Base-by-base conservation (phyloP, 805 yeast species). In the Kodamaea hsintzibuensis region DNA sequence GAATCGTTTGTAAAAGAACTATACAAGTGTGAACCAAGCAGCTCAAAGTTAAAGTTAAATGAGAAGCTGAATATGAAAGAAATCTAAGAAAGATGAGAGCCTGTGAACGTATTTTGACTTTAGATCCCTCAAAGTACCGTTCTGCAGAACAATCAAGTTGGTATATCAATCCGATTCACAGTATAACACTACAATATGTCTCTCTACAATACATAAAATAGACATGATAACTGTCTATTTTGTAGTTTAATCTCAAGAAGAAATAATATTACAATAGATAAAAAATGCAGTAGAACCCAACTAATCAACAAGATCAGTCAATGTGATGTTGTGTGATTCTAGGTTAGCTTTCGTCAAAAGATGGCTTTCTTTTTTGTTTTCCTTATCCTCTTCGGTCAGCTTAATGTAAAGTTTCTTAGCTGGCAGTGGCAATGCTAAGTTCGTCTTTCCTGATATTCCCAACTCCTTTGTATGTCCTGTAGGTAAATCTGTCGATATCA, bases 1-100 rank as follows among this genome's bases (percentile, higher is more conserved):
- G 96, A 91, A 69, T 89, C 86, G 62, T 95, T 95, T 70, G 98
- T 95, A 42, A 85, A 85, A 62, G 99, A 95, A 69, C 75, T 95
- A 64, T 79, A 72, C 60, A 83, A 81, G 61, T 62, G 67, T 49
- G 37, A 50, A 30, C 35, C 35, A 30, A 8, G 8, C 35, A 30
- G 8, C 13, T 8, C 35, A 9, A 30, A 30, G 35, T 6, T 38
- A 4, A 38, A 14, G 42, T 3, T 38, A 13, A 38, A 38, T 13
- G 42, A 38, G 42, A 38, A 38, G 35, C 35, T 12, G 35, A 12
- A 22, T 22, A 22, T 30, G 13, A 30, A 30, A 12, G 35, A 30
- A 30, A 30, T 9, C 10, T 30, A 30, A 22, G 35, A 30, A 30
- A 30, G 10, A 30, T 8, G n/a, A n/a, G n/a, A n/a, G n/a, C n/a